These are phyloP conservation scores for Boletus fagicola DNA, from an alignment of 768 basidiomycete genomes.

Conservation along the genomic window DNA sequence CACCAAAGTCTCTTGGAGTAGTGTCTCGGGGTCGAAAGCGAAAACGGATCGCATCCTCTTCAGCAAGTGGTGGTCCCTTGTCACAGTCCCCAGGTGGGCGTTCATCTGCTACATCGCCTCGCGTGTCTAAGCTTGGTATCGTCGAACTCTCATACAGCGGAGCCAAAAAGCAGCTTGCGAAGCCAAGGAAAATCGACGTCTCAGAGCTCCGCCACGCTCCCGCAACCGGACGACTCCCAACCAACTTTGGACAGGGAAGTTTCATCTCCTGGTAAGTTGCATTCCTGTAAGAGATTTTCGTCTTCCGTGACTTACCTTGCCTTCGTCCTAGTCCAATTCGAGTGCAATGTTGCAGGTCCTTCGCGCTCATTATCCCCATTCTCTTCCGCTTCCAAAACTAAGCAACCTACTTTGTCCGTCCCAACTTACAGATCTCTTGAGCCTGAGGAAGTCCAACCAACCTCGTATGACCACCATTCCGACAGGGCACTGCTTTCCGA, in stretches of 20 bases:
- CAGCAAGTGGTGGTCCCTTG: slow-evolving; percentile 4
- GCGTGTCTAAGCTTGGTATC: slow-evolving; percentile 7
- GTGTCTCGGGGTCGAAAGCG: slow-evolving; percentile 21
- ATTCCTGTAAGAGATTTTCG: background rate
- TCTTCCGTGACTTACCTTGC: slow-evolving; percentile 7
- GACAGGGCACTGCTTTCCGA: slow-evolving; percentile 11
- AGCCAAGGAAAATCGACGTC: slow-evolving; percentile 5
- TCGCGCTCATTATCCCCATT: slow-evolving; percentile 11
- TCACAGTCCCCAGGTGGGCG: slow-evolving; percentile 22
- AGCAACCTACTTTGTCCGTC: background rate
- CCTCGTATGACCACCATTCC: background rate
- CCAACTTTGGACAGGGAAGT: background rate
- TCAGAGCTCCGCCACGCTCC: background rate
- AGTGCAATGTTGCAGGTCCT: slow-evolving; percentile 2
- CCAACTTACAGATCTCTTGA: slow-evolving; percentile 11
- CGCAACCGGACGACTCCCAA: slow-evolving; percentile 4
- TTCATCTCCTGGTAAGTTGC: slow-evolving; percentile 15
- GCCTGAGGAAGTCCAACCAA: slow-evolving; percentile 4
- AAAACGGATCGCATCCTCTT: slow-evolving; percentile 25
- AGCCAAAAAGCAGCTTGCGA: slow-evolving; percentile 8
- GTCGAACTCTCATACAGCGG: slow-evolving; percentile 6
- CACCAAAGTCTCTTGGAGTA: slow-evolving; percentile 12
- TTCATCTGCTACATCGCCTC: slow-evolving; percentile 8
- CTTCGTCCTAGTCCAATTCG: slow-evolving; percentile 10
- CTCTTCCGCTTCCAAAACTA: slow-evolving; percentile 10